These are phyloP conservation scores for Miscanthus sacchariflorus DNA, from an alignment of 202 grass and related monocot species.

Conservation along the genomic window DNA sequence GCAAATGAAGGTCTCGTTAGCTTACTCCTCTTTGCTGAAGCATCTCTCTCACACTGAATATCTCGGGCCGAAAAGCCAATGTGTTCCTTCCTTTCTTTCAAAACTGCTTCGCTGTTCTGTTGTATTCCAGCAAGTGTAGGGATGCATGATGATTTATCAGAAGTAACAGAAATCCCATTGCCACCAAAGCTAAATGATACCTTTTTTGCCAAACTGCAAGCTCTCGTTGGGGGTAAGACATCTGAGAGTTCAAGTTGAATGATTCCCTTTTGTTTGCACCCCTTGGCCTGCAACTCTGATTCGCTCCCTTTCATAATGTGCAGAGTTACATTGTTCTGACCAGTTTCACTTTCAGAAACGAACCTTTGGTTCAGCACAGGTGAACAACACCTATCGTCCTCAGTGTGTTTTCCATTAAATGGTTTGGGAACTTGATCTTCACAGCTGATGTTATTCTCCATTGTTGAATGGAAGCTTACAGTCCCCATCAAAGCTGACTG, in stretches of 20 bases:
- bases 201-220: conserved; percentile 29
- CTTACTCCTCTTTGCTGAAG: conserved; percentile 47
- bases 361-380: conserved; percentile 41
- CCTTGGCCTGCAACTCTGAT: conserved; percentile 43
- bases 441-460: conserved; percentile 21
- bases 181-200: conserved; percentile 43
- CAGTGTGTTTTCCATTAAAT: conserved; percentile 32
- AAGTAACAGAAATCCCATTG: conserved; percentile 30
- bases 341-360: conserved; percentile 40
- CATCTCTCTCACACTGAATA: conserved; percentile 30
- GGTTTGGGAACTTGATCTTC: conserved; percentile 52
- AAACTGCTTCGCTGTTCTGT: conserved; percentile 42
- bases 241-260: conserved; percentile 33
- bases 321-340: conserved; percentile 37
- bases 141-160: conserved; percentile 34
- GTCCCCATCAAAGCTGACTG: conserved; percentile 19
- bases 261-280: conserved; percentile 35
- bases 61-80: conserved; percentile 1
- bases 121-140: conserved; percentile 44
- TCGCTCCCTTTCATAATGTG: conserved; percentile 43
- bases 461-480: conserved; percentile 44
- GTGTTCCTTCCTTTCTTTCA: conserved; percentile 40
- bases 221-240: conserved; percentile 28
- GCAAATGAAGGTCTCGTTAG: conserved; percentile 40
- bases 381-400: conserved; percentile 30